Conservation (phyloP, 148 eudicot genomes). For the Pouteria glomerata region DNA sequence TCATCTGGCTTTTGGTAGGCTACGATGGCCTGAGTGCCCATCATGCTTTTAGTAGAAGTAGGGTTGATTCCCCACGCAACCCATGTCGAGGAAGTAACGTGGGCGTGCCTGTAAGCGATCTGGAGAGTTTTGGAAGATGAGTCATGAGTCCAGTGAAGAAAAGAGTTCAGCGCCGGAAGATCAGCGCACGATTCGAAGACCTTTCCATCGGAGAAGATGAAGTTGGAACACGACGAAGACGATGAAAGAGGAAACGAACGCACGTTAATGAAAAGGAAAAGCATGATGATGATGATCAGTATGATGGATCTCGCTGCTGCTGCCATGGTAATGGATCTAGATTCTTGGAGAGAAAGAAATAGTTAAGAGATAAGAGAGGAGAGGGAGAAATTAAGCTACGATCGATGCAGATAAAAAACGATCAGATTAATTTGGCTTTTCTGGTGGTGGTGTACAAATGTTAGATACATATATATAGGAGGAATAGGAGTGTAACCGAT, state of each 20-base stretch:
- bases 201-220: slow-evolving; percentile 9
- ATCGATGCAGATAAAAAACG: too few relatives aligned
- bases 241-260: neutral
- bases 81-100: slow-evolving; percentile 3
- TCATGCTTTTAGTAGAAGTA: slow-evolving; percentile 1
- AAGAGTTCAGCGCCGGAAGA: slow-evolving; percentile 18
- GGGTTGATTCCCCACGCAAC: slow-evolving; percentile 19
- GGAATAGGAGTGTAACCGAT: too few relatives aligned
- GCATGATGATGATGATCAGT: too few relatives aligned
- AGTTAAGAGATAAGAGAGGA: too few relatives aligned
- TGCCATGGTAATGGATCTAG: too few relatives aligned
- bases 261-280: neutral
- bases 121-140: slow-evolving; percentile 18
- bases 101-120: slow-evolving; percentile 23
- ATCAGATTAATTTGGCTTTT: too few relatives aligned
- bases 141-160: slow-evolving; percentile 27
- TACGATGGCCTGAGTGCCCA: slow-evolving; percentile 9
- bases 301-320: too few relatives aligned
- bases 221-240: slow-evolving; percentile 12
- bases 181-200: slow-evolving; percentile 12
- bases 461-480: too few relatives aligned
- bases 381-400: too few relatives aligned
- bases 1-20: slow-evolving; percentile 5
- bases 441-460: too few relatives aligned
- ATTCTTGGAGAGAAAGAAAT: too few relatives aligned